Evolutionary conservation across 345 rosid species (phyloP).

Genomic region (Kandelia obovata): DNA sequence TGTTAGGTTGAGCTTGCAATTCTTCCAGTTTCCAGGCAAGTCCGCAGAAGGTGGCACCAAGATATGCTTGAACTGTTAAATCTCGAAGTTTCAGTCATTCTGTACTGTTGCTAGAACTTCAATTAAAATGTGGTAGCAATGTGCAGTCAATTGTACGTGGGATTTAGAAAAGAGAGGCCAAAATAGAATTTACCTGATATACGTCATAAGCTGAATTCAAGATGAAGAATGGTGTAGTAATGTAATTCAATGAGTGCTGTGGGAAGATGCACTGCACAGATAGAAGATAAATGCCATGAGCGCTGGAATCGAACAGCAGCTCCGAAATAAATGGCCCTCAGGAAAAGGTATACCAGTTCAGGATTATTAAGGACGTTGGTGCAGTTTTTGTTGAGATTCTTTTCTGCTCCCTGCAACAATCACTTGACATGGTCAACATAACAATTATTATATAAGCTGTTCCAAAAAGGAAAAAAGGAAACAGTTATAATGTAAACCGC

Average conservation of each 20-base stretch:
- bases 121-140: constrained; percentile 1
- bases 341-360: constrained; percentile 46
- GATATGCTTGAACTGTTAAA: constrained; percentile 64
- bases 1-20: constrained; percentile 58
- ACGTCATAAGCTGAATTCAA: constrained; percentile 91
- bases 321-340: background rate
- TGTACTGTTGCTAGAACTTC: background rate
- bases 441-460: background rate
- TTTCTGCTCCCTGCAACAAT: constrained; percentile 55
- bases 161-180: background rate
- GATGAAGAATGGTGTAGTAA: constrained; percentile 69
- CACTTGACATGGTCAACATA: constrained; percentile 7
- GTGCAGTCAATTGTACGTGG: too few relatives aligned
- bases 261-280: constrained; percentile 85
- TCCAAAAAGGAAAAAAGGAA: too few relatives aligned
- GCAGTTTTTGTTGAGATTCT: constrained; percentile 63
- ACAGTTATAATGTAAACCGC: background rate
- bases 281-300: constrained; percentile 6
- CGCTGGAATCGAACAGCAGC: background rate
- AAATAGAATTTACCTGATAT: constrained; percentile 53
- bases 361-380: constrained; percentile 41
- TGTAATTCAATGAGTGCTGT: constrained; percentile 61
- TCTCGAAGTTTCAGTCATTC: constrained; percentile 1
- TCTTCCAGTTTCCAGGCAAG: constrained; percentile 57
- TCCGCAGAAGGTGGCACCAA: constrained; percentile 88